Evolutionary conservation across 176 grass and related monocot genomes (phyloP).

Genomic region (Triticum dicoccoides): DNA sequence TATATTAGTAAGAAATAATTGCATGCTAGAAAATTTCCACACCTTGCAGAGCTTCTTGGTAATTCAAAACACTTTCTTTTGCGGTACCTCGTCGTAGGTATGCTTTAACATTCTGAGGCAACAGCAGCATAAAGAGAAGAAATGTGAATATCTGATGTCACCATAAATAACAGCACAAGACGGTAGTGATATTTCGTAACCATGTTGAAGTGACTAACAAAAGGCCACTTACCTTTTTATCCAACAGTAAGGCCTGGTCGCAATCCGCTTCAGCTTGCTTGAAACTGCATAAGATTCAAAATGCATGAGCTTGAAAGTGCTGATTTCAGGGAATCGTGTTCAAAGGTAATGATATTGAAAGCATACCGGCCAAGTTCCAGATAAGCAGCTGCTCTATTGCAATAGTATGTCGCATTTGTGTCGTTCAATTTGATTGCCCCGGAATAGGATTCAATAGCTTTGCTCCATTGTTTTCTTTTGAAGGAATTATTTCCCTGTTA

Average conservation of each 20-base stretch:
- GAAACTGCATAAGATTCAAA: constrained; percentile 57
- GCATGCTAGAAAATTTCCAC: constrained; percentile 26
- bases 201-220: background rate
- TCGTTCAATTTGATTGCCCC: constrained; percentile 69
- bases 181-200: background rate
- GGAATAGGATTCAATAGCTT: constrained; percentile 79
- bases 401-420: constrained; percentile 90
- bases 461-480: constrained; percentile 82
- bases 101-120: constrained; percentile 86
- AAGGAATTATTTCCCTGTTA: constrained; percentile 87
- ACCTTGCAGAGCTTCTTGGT: constrained; percentile 94
- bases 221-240: constrained; percentile 69
- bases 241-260: constrained; percentile 67
- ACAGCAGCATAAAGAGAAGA: background rate
- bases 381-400: constrained; percentile 96
- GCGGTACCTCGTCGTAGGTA: constrained; percentile 83
- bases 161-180: constrained; percentile 19
- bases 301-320: background rate
- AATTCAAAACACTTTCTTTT: constrained; percentile 68
- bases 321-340: constrained; percentile 18
- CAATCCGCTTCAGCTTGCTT: constrained; percentile 92
- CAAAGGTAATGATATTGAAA: constrained; percentile 17
- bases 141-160: background rate
- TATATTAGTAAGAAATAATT: constrained; percentile 3
- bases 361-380: constrained; percentile 81